Percentiles rank a stretch among this genome's conserved stretches.
phyloP scores from a whole-genome alignment of 176 grass and related monocot genomes.

The Carex kokanica region DNA sequence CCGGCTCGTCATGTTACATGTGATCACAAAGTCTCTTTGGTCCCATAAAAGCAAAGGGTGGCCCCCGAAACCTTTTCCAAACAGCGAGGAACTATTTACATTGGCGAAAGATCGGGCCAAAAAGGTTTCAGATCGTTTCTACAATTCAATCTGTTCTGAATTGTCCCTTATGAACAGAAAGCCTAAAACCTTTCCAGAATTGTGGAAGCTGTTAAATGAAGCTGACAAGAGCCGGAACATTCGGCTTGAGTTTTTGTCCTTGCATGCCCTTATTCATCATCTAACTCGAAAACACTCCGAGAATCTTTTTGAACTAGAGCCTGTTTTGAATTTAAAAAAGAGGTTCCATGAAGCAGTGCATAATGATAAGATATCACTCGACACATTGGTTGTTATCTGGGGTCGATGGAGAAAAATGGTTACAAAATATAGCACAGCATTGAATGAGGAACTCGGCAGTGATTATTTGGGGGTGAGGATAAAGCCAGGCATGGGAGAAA shows the following conservation, averaged over 20 bases:
- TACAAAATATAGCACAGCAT: constrained; percentile 24
- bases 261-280: constrained; percentile 52
- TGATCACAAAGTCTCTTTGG: constrained; percentile 49
- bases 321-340: constrained; percentile 1
- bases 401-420: constrained; percentile 40
- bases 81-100: constrained; percentile 38
- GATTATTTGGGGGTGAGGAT: constrained; percentile 63
- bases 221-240: constrained; percentile 38
- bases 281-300: constrained; percentile 28
- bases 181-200: constrained; percentile 22
- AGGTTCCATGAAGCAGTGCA: constrained; percentile 29
- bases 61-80: constrained; percentile 43
- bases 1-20: constrained; percentile 21
- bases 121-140: constrained; percentile 36
- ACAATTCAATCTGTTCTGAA: constrained; percentile 35
- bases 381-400: constrained; percentile 51
- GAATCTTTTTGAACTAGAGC: constrained; percentile 24
- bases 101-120: constrained; percentile 42
- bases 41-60: constrained; percentile 42
- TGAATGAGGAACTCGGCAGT: constrained; percentile 38
- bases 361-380: constrained; percentile 27
- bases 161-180: constrained; percentile 39
- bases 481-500: neutral
- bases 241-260: constrained; percentile 33
- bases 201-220: constrained; percentile 38